phyloP scores from a whole-genome alignment of 2,329 filamentous ascomycete genomes.

The Monilinia laxa region DNA sequence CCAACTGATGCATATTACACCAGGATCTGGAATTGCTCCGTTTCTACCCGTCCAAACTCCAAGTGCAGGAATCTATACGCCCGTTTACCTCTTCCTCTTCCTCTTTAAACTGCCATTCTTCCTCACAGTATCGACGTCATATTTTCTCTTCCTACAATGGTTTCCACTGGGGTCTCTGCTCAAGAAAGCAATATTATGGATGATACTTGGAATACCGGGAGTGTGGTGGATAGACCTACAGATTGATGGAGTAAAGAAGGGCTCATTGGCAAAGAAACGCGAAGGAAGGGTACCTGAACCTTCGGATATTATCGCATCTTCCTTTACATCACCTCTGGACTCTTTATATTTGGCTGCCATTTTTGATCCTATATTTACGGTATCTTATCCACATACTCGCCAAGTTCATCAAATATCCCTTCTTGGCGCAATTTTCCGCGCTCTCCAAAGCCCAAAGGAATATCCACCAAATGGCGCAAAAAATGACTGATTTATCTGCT shows the following conservation, averaged over 20 bases:
- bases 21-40: constrained; percentile 92
- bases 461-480: constrained; percentile 48
- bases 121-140: constrained; percentile 62
- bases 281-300: constrained; percentile 72
- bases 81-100: constrained; percentile 72
- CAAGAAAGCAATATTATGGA: constrained; percentile 86
- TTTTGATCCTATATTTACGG: constrained; percentile 92
- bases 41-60: constrained; percentile 81
- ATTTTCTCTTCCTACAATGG: constrained; percentile 81
- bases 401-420: constrained; percentile 77
- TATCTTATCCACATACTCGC: constrained; percentile 72
- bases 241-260: constrained; percentile 92
- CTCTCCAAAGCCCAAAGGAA: constrained; percentile 61
- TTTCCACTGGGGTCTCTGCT: constrained; percentile 67
- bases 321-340: constrained; percentile 90
- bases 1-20: constrained; percentile 32
- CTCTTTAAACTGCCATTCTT: constrained; percentile 77
- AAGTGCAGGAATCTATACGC: constrained; percentile 59
- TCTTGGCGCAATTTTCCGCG: constrained; percentile 69
- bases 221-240: constrained; percentile 99
- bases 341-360: constrained; percentile 91
- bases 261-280: constrained; percentile 75
- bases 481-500: constrained; percentile 59
- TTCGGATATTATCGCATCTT: constrained; percentile 81
- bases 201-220: constrained; percentile 80